These are phyloP conservation scores for Pseudopyricularia javanii DNA, from an alignment of 2,329 filamentous ascomycete genomes.

Conservation along the genomic window DNA sequence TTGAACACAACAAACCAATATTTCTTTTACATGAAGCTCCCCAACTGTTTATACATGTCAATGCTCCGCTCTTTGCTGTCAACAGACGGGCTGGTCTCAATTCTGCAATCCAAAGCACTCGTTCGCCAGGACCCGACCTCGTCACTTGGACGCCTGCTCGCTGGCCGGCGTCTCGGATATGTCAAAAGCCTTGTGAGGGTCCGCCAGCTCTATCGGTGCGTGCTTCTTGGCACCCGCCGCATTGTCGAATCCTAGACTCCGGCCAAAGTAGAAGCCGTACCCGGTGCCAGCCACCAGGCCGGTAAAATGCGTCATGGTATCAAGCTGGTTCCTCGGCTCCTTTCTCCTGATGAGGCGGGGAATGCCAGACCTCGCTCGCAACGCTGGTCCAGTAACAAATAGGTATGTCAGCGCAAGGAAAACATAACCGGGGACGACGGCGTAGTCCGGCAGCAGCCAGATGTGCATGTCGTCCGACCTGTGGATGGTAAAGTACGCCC, in stretches of 20 bases:
- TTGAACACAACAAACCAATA: no score
- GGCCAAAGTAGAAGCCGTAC: constrained; percentile 23
- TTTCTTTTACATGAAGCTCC: no score
- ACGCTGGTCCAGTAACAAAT: background rate
- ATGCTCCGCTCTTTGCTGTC: no score
- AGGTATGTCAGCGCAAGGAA: background rate
- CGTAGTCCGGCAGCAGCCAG: constrained; percentile 38
- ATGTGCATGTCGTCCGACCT: constrained; percentile 43
- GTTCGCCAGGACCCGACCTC: no score
- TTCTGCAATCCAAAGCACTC: no score
- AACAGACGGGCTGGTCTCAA: no score
- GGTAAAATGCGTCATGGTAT: constrained; percentile 39
- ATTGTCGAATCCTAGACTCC: constrained; percentile 1
- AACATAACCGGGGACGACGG: constrained; percentile 39
- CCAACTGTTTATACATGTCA: no score
- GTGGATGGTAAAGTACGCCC: constrained; percentile 50
- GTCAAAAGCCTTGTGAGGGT: background rate
- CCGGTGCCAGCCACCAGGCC: constrained; percentile 35
- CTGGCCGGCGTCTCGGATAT: background rate
- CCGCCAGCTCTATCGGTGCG: background rate
- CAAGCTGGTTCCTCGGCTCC: constrained; percentile 25
- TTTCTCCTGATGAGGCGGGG: background rate
- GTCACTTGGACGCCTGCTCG: background rate
- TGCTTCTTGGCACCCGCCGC: background rate
- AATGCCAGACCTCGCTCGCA: background rate